Conservation (phyloP, 2,329 filamentous ascomycete species). For the Huntiella savannae region DNA sequence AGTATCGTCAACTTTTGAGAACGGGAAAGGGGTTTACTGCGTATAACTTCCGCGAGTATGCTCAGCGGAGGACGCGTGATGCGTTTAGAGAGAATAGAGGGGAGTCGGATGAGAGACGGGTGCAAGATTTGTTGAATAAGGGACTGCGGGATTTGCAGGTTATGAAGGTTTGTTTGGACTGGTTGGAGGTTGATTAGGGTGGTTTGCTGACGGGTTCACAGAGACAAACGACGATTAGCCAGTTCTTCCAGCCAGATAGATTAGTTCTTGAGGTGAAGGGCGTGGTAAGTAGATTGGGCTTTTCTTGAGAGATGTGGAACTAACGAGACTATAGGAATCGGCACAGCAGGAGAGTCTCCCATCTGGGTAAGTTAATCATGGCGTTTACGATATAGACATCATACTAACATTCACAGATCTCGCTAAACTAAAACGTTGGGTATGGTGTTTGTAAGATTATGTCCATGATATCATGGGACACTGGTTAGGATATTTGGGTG, state of each 20-base stretch:
- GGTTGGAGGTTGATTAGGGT: neutral
- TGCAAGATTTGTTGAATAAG: conserved; percentile 80
- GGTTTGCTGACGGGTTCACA: conserved; percentile 20
- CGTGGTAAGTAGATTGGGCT: conserved; percentile 1
- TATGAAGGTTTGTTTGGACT: conserved; percentile 50
- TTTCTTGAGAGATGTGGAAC: neutral
- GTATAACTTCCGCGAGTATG: conserved; percentile 98
- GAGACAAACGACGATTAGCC: conserved; percentile 88
- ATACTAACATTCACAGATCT: neutral
- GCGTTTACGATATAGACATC: neutral
- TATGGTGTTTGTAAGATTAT: too few relatives aligned
- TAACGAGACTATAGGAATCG: conserved; percentile 8
- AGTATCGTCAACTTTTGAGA: conserved; percentile 87
- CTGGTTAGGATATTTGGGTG: conserved; percentile 1
- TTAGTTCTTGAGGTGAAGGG: conserved; percentile 57
- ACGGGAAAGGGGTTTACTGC: conserved; percentile 72
- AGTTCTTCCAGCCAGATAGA: conserved; percentile 82
- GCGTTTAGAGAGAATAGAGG: conserved; percentile 65
- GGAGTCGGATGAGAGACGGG: conserved; percentile 52
- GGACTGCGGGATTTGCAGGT: conserved; percentile 72
- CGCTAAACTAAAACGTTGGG: too few relatives aligned
- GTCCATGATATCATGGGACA: conserved; percentile 1
- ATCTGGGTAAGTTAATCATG: neutral
- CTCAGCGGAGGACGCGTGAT: conserved; percentile 74
- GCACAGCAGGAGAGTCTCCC: conserved; percentile 5